These are phyloP conservation scores for Ploettnerulaceae sp. DNA, from an alignment of 2,329 filamentous ascomycete genomes.

Conservation along the genomic window DNA sequence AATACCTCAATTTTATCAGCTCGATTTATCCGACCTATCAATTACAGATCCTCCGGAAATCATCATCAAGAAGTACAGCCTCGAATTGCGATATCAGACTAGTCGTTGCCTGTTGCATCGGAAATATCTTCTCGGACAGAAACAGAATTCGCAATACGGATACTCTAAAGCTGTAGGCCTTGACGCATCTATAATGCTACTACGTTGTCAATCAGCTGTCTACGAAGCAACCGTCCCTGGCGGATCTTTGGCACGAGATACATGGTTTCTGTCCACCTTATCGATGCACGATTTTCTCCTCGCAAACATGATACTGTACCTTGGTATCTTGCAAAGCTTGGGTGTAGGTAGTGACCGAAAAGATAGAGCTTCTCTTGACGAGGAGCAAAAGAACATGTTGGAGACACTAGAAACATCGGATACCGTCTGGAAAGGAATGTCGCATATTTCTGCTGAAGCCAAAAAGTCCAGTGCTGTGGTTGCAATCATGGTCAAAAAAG, in stretches of 20 bases:
- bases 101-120: constrained; percentile 52
- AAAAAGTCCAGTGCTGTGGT: constrained; percentile 3
- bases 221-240: constrained; percentile 48
- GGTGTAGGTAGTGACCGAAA: neutral
- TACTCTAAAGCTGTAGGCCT: constrained; percentile 50
- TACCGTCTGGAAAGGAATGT: neutral
- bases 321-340: constrained; percentile 31
- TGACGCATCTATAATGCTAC: constrained; percentile 44
- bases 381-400: neutral
- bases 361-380: neutral
- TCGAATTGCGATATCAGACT: constrained; percentile 51
- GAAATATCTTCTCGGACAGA: constrained; percentile 44
- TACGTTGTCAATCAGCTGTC: constrained; percentile 45
- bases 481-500: constrained; percentile 3
- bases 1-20: constrained; percentile 46
- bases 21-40: constrained; percentile 44
- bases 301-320: constrained; percentile 55
- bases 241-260: constrained; percentile 46
- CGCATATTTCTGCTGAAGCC: neutral
- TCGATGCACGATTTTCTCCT: constrained; percentile 58
- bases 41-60: constrained; percentile 44
- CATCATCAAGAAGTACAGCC: constrained; percentile 50
- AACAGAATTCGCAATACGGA: constrained; percentile 42
- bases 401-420: neutral
- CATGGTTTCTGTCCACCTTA: constrained; percentile 54